Percentiles rank a stretch among this genome's conserved stretches.
Conservation (phyloP, 192 early-diverging fungal species). For the Coemansia sp. region DNA sequence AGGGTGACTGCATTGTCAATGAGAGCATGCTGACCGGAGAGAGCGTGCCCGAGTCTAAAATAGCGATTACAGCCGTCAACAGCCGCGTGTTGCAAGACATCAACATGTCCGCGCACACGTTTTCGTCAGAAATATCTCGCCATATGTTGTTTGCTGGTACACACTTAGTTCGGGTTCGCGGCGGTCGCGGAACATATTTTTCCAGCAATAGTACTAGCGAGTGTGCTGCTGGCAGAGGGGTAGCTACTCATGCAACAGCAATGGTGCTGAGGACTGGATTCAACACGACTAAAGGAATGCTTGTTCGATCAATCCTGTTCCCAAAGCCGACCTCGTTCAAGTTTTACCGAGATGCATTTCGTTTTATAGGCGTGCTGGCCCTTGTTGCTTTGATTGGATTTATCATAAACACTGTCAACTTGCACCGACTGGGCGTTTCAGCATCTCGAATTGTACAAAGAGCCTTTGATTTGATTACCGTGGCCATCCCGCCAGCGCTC, state of each 20-base stretch:
- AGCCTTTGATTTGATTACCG: constrained; percentile 92
- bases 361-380: constrained; percentile 87
- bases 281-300: constrained; percentile 91
- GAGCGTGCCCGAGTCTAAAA: constrained; percentile 89
- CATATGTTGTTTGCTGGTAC: constrained; percentile 94
- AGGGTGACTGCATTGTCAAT: constrained; percentile 95
- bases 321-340: constrained; percentile 90
- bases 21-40: constrained; percentile 99
- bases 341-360: constrained; percentile 93
- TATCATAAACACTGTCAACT: constrained; percentile 76
- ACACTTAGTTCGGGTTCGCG: constrained; percentile 75
- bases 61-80: constrained; percentile 53
- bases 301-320: constrained; percentile 93
- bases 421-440: constrained; percentile 77
- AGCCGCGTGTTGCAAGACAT: constrained; percentile 15
- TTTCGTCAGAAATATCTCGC: constrained; percentile 62
- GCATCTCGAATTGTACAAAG: constrained; percentile 70
- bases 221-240: neutral
- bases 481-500: constrained; percentile 93
- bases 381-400: constrained; percentile 83
- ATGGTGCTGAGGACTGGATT: constrained; percentile 90
- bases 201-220: neutral
- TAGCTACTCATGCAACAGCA: constrained; percentile 58
- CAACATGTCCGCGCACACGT: constrained; percentile 34
- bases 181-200: constrained; percentile 16